Percentiles rank a stretch among this genome's conserved stretches.
These are phyloP conservation scores for Lachnellula hyalina DNA, from an alignment of 2,329 filamentous ascomycete genomes.

Conservation along the genomic window DNA sequence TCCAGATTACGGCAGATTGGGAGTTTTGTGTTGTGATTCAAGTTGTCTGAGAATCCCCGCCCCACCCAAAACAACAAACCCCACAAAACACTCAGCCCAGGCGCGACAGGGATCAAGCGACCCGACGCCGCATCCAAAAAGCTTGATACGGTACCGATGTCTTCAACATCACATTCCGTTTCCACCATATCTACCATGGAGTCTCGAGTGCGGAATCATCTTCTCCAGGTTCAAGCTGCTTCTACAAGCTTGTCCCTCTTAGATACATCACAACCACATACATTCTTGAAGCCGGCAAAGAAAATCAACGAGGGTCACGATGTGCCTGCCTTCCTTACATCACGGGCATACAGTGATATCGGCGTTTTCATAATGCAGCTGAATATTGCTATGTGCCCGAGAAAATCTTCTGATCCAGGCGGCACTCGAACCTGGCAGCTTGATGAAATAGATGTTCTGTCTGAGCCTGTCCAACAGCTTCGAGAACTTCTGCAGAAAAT, in stretches of 20 bases:
- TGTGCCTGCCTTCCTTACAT: constrained; percentile 73
- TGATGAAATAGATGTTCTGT: constrained; percentile 37
- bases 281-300: constrained; percentile 67
- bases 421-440: constrained; percentile 48
- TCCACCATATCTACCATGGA: constrained; percentile 7
- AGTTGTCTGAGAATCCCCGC: too few species aligned
- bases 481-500: constrained; percentile 61
- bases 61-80: too few species aligned
- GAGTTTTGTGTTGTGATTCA: too few species aligned
- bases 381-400: constrained; percentile 78
- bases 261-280: constrained; percentile 42
- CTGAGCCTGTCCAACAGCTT: constrained; percentile 51
- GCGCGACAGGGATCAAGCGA: background rate
- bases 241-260: constrained; percentile 32
- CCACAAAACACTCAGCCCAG: too few species aligned
- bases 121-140: background rate
- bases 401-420: constrained; percentile 41
- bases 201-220: background rate
- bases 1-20: too few species aligned
- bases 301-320: constrained; percentile 80
- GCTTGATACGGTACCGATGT: background rate
- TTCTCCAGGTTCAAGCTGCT: background rate
- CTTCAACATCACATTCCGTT: background rate
- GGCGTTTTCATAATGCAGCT: constrained; percentile 84
- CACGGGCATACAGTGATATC: constrained; percentile 81